Base-by-base conservation (phyloP, 1,284 basidiomycete genomes). In the Fomes fomentarius region DNA sequence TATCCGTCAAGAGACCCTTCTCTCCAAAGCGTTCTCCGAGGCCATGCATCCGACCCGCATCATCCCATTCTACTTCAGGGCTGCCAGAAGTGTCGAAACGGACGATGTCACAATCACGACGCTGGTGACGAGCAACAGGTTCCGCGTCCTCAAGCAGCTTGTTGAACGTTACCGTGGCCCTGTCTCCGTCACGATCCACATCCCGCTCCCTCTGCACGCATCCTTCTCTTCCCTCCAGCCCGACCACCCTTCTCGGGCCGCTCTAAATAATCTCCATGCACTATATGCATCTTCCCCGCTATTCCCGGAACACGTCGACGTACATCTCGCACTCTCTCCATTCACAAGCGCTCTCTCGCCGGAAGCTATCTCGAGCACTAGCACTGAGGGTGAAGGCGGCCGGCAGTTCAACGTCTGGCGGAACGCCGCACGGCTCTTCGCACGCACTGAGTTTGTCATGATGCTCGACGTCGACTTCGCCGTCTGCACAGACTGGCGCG, bases 381-480 rank as follows among this genome's bases (percentile, higher is more conserved):
- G 52, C 28, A 48, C 42, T 4, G 61, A 63, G 28, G 60, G 62
- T 39, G 69, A 70, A 55, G 68, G 69, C 64, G 85, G 89, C 57
- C 79, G 91, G 3, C 84, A 93, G 66, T 88, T 94, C 75, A 94
- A 94, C 70, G 84, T 89, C 35, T 94, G 92, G 89, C 80, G 93
- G 37, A 94, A 94, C 67, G 80, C 85, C 31, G 92, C 92, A 11
- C 82, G 91, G 38, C 76, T 91, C 49, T 91, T 91, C 64, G 86
- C 91, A 1, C 80, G 90, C 12, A 93, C 91, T 5, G 81, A 88
- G 58, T 91, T 83, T 63, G 82, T 93, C 47, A 90, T 94, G 85
- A 91, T 93, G 85, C 82, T 94, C 49, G 92, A 94, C 69, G 87
- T 93, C 56, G 91, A 94, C 68, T 94, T 94, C 69, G 87, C 82